phyloP scores from a whole-genome alignment of 73 alveolate genomes.

The Paramecium sonneborni region DNA sequence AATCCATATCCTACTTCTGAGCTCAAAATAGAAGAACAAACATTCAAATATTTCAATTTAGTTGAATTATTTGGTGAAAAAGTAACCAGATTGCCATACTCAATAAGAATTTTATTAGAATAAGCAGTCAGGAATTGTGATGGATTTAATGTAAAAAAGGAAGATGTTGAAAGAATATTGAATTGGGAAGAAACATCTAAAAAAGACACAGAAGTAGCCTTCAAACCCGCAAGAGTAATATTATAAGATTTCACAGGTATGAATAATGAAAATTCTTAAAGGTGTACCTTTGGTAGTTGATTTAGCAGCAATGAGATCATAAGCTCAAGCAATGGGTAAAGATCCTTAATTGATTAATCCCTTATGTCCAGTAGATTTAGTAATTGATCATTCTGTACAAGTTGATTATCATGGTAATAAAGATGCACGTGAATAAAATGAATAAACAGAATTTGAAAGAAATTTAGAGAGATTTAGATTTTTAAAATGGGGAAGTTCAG shows the following conservation, averaged over 20 bases:
- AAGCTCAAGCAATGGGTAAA: constrained; percentile 83
- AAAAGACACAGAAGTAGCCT: constrained; percentile 86
- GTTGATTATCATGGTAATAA: constrained; percentile 56
- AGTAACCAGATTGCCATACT: constrained; percentile 76
- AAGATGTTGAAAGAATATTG: constrained; percentile 85
- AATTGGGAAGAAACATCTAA: constrained; percentile 83
- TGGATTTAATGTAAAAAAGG: constrained; percentile 77
- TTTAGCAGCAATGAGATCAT: constrained; percentile 93
- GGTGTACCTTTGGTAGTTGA: constrained; percentile 95
- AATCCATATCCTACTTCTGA: constrained; percentile 8
- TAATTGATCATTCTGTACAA: constrained; percentile 87
- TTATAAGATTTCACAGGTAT: constrained; percentile 88
- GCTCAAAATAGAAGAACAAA: background rate
- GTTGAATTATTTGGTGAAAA: constrained; percentile 10
- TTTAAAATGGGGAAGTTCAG: constrained; percentile 93
- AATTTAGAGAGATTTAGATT: constrained; percentile 88
- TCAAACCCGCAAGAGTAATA: constrained; percentile 94
- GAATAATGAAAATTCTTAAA: background rate
- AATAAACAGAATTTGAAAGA: constrained; percentile 82
- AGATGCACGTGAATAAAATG: constrained; percentile 71
- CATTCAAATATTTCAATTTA: background rate
- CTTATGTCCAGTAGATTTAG: constrained; percentile 85
- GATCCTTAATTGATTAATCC: constrained; percentile 88
- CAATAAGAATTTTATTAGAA: constrained; percentile 87
- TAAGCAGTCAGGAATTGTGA: constrained; percentile 92